A percentile compares a stretch with the other conserved stretches of the same genome.
These are phyloP conservation scores for Flaveria floridana DNA, from an alignment of 140 eudicot species.

Conservation along the genomic window DNA sequence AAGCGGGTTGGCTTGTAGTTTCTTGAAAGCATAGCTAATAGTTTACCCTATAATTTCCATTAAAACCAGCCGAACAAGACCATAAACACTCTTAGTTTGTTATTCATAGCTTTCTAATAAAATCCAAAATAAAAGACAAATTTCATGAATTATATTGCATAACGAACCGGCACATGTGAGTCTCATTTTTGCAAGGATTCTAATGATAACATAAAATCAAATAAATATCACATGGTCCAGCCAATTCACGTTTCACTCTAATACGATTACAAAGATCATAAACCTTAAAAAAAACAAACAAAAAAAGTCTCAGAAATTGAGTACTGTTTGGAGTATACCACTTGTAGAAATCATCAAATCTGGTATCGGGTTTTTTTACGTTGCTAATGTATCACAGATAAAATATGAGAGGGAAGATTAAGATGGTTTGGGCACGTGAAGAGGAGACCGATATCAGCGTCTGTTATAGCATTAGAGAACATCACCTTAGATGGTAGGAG, in stretches of 20 bases:
- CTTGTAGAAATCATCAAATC: conserved; percentile 90
- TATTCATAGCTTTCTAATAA: not conserved
- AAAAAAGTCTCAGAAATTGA: not conserved
- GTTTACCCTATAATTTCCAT: too few relatives aligned
- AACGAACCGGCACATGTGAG: conserved; percentile 14
- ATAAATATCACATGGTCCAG: not conserved
- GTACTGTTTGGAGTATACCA: conserved; percentile 24
- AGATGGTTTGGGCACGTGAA: too few relatives aligned
- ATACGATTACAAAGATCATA: not conserved
- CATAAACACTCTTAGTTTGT: not conserved
- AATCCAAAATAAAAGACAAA: conserved; percentile 27
- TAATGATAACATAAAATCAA: not conserved
- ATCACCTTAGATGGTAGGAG: too few relatives aligned
- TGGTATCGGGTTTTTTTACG: conserved; percentile 88
- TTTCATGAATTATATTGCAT: not conserved
- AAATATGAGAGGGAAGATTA: too few relatives aligned
- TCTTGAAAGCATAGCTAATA: too few relatives aligned
- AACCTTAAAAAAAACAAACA: not conserved
- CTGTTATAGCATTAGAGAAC: too few relatives aligned
- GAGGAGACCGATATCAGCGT: too few relatives aligned
- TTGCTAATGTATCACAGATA: conserved; percentile 60
- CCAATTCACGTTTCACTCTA: conserved; percentile 13
- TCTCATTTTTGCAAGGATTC: not conserved
- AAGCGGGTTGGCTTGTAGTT: not conserved
- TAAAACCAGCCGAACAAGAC: not conserved